Evolutionary conservation across 352 stramenopile species (phyloP), one percentile per base, ranked within the genome.

Genomic region (Lagenidium giganteum): DNA sequence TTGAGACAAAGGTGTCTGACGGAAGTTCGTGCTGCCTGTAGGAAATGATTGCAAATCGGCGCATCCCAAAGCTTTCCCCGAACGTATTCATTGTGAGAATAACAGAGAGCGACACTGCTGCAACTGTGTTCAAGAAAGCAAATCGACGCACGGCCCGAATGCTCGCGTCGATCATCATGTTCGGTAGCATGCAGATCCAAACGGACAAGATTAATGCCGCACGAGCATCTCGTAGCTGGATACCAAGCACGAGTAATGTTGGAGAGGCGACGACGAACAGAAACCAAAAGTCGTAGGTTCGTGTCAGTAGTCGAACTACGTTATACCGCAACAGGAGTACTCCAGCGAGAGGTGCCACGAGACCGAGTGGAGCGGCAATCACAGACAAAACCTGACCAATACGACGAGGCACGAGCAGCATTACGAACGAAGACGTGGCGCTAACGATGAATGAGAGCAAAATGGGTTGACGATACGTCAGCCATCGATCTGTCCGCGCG

Each of bases 271-370:
- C 46, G 21, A 50, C 21, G 4, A 44, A 49, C 12, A 39, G 47
- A 32, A 54, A 57, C 47, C 54, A 60, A 20, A 53, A 21, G 23
- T 57, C 47, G 42, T 51, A 58, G 8, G 54, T 51, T 11, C 47
- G 12, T 6, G 54, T 22, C 26, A 57, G 22, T 6, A 63, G 34
- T 2, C 12, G 18, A 7, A 57, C 37, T n/a, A 58, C 27, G 11
- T 63, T 44, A 17, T 35, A 48, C 3, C 54, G 48, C 12, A 63
- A 27, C 8, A 48, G 47, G 16, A 17, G 18, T 6, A 45, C n/a
- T 0, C 32, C 33, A n/a, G 49, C 27, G 11, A 57, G 22, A 8
- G 27, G 21, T 1, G 41, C 42, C 6, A 20, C 44, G 1, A 53
- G 3, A 8, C 47, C 37, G 8, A 48, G 20, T 16, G 40, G 28